phyloP scores from a whole-genome alignment of 2,329 filamentous ascomycete genomes.

The Aspergillus pseudoviridinutans region DNA sequence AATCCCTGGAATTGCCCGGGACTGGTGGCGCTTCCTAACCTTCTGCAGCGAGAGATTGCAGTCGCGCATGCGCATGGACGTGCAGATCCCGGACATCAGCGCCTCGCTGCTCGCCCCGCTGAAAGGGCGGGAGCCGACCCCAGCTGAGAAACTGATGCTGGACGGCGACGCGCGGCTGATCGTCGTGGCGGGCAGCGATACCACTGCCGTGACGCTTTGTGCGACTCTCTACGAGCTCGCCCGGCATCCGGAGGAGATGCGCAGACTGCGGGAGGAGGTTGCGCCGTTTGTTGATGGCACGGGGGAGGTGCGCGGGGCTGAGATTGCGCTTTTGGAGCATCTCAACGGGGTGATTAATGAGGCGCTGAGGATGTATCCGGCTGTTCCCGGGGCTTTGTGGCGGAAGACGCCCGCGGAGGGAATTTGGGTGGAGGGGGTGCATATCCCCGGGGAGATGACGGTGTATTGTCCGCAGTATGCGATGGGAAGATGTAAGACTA shows the following conservation, averaged over 20 bases:
- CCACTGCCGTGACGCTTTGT: conserved; percentile 38
- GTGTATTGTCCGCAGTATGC: conserved; percentile 21
- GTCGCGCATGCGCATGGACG: conserved; percentile 3
- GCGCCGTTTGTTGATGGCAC: conserved; percentile 9
- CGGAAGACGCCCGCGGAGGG: conserved; percentile 15
- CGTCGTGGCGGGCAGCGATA: conserved; percentile 38
- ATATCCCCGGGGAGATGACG: conserved; percentile 16
- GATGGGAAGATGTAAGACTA: conserved; percentile 20
- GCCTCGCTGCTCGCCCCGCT: conserved; percentile 22
- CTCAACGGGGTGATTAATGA: conserved; percentile 16
- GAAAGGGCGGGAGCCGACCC: conserved; percentile 9
- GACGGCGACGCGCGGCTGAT: conserved; percentile 27
- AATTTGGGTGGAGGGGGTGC: conserved; percentile 12
- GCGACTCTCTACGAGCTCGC: conserved; percentile 40
- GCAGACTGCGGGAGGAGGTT: conserved; percentile 33
- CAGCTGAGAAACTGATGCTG: conserved; percentile 20
- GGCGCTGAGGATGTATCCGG: conserved; percentile 9
- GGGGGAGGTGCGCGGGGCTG: not conserved
- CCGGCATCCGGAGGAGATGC: conserved; percentile 21
- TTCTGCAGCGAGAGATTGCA: conserved; percentile 6
- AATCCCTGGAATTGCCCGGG: not conserved
- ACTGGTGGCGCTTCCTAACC: conserved; percentile 3
- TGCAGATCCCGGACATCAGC: conserved; percentile 22
- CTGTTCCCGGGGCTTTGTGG: conserved; percentile 5
- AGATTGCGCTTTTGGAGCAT: conserved; percentile 8